A percentile compares a stretch with the other conserved stretches of the same genome.
Evolutionary conservation across 345 rosid genomes (phyloP).

Genomic region (Firmiana major): DNA sequence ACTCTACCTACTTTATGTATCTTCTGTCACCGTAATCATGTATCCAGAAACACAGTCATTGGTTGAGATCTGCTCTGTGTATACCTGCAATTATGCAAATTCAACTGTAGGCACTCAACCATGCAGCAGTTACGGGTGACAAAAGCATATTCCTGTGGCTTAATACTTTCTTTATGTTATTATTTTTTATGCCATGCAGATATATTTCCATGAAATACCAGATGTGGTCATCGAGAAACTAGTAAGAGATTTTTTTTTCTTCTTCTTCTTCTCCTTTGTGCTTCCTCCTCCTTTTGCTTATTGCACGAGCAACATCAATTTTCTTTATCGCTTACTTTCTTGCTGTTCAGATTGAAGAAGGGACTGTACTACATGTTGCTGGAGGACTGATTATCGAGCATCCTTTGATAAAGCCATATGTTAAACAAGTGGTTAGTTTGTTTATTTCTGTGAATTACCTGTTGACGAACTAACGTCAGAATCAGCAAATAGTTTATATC

Average conservation of each 20-base stretch:
- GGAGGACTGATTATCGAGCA: conserved; percentile 83
- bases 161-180: neutral
- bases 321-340: neutral
- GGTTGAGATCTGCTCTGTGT: neutral
- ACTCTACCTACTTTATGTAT: neutral
- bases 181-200: conserved; percentile 45
- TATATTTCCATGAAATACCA: conserved; percentile 73
- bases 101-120: neutral
- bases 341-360: conserved; percentile 63
- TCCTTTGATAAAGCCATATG: conserved; percentile 58
- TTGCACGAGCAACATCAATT: neutral
- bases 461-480: neutral
- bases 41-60: neutral
- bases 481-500: neutral
- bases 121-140: neutral
- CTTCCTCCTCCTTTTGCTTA: neutral
- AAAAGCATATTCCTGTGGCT: neutral
- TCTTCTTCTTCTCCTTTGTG: neutral
- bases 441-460: neutral
- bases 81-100: neutral
- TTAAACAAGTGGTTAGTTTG: conserved; percentile 74
- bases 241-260: conserved; percentile 43
- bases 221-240: conserved; percentile 65
- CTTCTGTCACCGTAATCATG: neutral
- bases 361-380: conserved; percentile 65